Evolutionary conservation across 1,284 basidiomycete genomes (phyloP).

Genomic region (Erythrobasidium hasegawianum): DNA sequence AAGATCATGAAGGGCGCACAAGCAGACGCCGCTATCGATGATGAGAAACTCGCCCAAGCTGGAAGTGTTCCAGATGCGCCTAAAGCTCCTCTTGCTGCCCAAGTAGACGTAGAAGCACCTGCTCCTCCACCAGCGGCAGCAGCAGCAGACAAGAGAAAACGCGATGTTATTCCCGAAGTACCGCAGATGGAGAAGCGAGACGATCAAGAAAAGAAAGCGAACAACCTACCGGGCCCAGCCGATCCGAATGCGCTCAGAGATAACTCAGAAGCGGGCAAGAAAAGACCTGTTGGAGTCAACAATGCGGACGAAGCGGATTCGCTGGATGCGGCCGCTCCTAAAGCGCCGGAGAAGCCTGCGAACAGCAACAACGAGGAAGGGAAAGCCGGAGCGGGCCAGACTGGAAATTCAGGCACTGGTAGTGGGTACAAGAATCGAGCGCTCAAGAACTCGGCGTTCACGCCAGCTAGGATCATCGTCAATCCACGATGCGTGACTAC

Average conservation of each 20-base stretch:
- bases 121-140: neutral
- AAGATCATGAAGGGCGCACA: neutral
- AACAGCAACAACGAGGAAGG: neutral
- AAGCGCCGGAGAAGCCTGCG: neutral
- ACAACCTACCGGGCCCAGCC: constrained; percentile 1
- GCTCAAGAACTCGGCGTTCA: constrained; percentile 82
- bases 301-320: constrained; percentile 33
- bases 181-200: neutral
- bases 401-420: no score
- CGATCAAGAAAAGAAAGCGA: neutral
- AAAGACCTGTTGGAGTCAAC: constrained; percentile 22
- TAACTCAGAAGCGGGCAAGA: constrained; percentile 15
- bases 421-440: constrained; percentile 43
- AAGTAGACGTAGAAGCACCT: neutral
- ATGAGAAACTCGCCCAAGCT: no score
- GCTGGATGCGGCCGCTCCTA: constrained; percentile 26
- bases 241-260: constrained; percentile 22
- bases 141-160: no score
- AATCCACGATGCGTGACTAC: constrained; percentile 94
- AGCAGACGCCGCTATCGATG: no score
- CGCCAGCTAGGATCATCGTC: constrained; percentile 80
- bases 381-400: no score
- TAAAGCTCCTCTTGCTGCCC: neutral
- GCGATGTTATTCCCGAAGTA: neutral
- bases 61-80: no score